Evolutionary conservation across 2,329 filamentous ascomycete species (phyloP).

Genomic region (Shiraia sp.): DNA sequence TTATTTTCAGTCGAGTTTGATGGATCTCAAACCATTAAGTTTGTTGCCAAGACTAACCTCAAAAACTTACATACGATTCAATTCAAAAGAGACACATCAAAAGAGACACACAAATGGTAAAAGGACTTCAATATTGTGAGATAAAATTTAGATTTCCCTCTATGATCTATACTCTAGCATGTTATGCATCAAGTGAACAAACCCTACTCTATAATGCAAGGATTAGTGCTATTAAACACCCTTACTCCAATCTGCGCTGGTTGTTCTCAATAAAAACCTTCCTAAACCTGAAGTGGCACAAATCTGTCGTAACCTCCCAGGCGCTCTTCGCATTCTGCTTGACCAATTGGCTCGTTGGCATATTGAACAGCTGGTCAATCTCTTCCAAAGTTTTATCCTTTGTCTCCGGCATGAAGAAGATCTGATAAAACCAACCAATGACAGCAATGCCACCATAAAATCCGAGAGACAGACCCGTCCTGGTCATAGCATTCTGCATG

Average conservation of each 20-base stretch:
- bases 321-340: conserved; percentile 49
- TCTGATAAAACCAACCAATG: conserved; percentile 71
- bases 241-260: conserved; percentile 16
- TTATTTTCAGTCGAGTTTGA: too few species aligned
- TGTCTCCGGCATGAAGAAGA: conserved; percentile 76
- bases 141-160: too few species aligned
- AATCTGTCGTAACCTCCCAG: conserved; percentile 50
- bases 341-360: conserved; percentile 66
- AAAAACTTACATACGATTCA: too few species aligned
- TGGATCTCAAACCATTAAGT: too few species aligned
- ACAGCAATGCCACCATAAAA: conserved; percentile 77
- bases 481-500: conserved; percentile 70
- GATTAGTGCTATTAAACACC: background rate
- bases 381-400: conserved; percentile 72
- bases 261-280: conserved; percentile 53
- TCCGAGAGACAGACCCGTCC: conserved; percentile 67
- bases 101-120: too few species aligned
- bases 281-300: conserved; percentile 49
- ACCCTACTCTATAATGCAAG: background rate
- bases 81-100: too few species aligned
- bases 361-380: conserved; percentile 69
- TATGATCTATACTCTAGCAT: too few species aligned
- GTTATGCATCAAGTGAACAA: too few species aligned
- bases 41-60: too few species aligned
- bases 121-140: too few species aligned